phyloP scores from a whole-genome alignment of 2,329 filamentous ascomycete species.

The Thelonectria discophora region DNA sequence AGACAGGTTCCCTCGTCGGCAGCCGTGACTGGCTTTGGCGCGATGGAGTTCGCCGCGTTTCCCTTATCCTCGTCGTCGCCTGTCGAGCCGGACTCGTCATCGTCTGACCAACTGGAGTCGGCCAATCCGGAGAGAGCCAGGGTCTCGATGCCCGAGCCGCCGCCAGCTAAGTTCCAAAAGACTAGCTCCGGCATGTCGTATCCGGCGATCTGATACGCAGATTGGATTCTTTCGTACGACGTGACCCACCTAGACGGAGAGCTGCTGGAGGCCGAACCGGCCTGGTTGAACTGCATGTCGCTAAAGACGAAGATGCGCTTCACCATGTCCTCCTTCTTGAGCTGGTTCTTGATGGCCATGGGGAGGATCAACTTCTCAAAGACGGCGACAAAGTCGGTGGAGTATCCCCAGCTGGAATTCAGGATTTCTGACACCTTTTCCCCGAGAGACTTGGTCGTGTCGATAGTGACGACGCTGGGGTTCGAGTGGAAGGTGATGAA shows the following conservation, averaged over 20 bases:
- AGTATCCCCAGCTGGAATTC: slow-evolving; percentile 49
- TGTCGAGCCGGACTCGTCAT: too few species aligned
- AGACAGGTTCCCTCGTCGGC: slow-evolving; percentile 56
- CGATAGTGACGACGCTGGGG: slow-evolving; percentile 54
- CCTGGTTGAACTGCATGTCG: slow-evolving; percentile 65
- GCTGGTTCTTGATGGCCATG: slow-evolving; percentile 58
- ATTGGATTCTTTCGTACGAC: slow-evolving; percentile 60
- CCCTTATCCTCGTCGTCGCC: too few species aligned
- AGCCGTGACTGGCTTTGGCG: slow-evolving; percentile 60
- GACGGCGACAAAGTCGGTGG: slow-evolving; percentile 63
- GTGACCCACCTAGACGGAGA: slow-evolving; percentile 48
- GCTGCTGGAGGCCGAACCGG: slow-evolving; percentile 38
- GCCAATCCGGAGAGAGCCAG: too few species aligned
- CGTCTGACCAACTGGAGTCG: too few species aligned
- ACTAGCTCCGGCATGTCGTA: slow-evolving; percentile 68
- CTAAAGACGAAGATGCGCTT: slow-evolving; percentile 68
- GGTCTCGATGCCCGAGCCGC: slow-evolving; percentile 32
- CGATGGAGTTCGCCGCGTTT: slow-evolving; percentile 44
- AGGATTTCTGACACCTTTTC: slow-evolving; percentile 52
- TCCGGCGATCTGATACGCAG: slow-evolving; percentile 55
- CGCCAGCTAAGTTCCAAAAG: slow-evolving; percentile 67
- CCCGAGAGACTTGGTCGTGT: slow-evolving; percentile 49
- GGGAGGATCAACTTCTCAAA: slow-evolving; percentile 64
- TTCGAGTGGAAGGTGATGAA: slow-evolving; percentile 63
- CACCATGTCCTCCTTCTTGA: slow-evolving; percentile 66